Base-by-base conservation (phyloP, 768 basidiomycete species). In the Tulasnella sp. region DNA sequence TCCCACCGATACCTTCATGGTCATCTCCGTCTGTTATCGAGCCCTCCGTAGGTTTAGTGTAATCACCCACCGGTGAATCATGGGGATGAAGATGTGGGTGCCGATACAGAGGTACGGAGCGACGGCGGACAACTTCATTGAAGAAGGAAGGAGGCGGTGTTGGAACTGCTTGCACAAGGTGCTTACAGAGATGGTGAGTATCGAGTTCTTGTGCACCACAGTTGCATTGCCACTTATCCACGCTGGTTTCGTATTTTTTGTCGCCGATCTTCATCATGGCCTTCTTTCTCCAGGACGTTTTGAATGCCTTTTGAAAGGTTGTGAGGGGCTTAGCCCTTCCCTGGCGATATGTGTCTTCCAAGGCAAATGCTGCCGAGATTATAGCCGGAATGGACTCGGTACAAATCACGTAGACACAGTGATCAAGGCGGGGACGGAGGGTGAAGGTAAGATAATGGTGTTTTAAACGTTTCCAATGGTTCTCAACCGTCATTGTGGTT, bases 401-500 rank as follows among this genome's bases (percentile, higher is more conserved):
- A 32, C 62, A 58, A 5, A 67, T 40, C 45, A 67, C 60, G 57
- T 59, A 65, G 8, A 67, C 56, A 10, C 65, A 57, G 8, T 65
- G 64, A 35, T 68, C 63, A 1, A 66, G 48, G 4, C 60, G 61
- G 8, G 66, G 65, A 9, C 56, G 60, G 16, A 53, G 41, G 6
- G 58, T 16, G 34, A 58, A 48, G 42, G 61, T 61, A 15, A 67
- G 60, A 45, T 54, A 57, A 27, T 60, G 45, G 28, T 66, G 66
- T 43, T 66, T 67, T 2, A 67, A 54, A 25, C 61, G 60, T 1
- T 49, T n/a, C 63, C 63, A 66, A 50, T 62, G 62, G 53, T 64
- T 65, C 47, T 67, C 62, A n/a, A 60, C 61, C 24, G 25, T 53
- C 63, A 66, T 67, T 3, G 64, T 67, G n/a, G n/a, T n/a, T n/a